Evolutionary conservation across 345 rosid species (phyloP).

Genomic region (Citrus trifoliata): DNA sequence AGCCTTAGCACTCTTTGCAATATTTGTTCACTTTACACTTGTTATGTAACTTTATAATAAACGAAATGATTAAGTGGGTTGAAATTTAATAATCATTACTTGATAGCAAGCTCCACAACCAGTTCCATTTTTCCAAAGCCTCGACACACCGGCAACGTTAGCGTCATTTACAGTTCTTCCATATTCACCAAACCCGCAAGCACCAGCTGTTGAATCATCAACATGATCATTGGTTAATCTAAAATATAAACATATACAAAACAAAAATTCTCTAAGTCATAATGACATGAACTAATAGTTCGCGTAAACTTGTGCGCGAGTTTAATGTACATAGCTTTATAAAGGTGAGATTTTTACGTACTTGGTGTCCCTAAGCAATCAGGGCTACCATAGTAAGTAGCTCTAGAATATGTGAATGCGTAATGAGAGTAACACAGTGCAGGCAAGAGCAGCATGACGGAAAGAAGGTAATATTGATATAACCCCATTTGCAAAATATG

Average conservation of each 20-base stretch:
- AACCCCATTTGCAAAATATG: conserved; percentile 17
- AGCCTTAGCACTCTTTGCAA: neutral
- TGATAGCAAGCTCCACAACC: conserved; percentile 97
- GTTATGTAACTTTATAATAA: no score
- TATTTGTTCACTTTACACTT: no score
- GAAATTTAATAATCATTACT: conserved; percentile 28
- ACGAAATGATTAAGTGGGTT: neutral
- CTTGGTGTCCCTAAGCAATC: conserved; percentile 78
- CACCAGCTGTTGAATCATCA: conserved; percentile 52
- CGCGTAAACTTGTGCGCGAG: neutral
- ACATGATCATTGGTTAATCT: neutral
- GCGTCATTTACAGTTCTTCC: conserved; percentile 76
- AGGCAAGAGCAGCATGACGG: conserved; percentile 40
- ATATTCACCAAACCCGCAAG: conserved; percentile 80
- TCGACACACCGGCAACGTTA: conserved; percentile 77
- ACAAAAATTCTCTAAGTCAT: neutral
- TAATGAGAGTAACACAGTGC: conserved; percentile 36
- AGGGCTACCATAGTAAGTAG: conserved; percentile 85
- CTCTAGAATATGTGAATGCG: conserved; percentile 49
- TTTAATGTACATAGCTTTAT: no score
- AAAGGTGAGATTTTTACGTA: conserved; percentile 25
- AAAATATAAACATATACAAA: neutral
- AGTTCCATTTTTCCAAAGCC: conserved; percentile 62
- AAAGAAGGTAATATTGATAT: conserved; percentile 11
- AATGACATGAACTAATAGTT: neutral